phyloP scores from a whole-genome alignment of 2,329 filamentous ascomycete species.

The Plectosphaerella plurivora region DNA sequence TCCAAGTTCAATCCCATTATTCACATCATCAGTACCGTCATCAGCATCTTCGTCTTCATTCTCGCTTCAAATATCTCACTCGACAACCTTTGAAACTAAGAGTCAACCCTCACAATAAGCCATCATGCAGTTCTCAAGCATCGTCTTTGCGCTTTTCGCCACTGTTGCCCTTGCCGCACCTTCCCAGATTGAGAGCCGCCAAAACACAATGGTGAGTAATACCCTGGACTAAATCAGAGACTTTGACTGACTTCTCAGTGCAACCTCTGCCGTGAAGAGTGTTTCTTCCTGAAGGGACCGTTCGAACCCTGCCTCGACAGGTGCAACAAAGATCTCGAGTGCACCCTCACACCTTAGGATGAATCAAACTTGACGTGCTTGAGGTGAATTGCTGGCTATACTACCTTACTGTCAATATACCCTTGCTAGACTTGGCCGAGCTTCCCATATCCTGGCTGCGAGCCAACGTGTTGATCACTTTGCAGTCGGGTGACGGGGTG shows the following conservation, averaged over 20 bases:
- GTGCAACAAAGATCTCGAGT: constrained; percentile 1
- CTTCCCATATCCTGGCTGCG: too few species aligned
- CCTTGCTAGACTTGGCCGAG: too few species aligned
- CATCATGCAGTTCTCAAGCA: constrained; percentile 1
- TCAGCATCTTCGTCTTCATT: too few species aligned
- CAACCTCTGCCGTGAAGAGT: constrained; percentile 2
- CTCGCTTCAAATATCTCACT: too few species aligned
- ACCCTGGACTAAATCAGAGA: not conserved
- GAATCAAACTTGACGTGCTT: too few species aligned
- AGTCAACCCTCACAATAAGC: not conserved
- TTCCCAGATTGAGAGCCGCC: not conserved
- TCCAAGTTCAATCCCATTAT: too few species aligned
- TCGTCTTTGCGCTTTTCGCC: constrained; percentile 2
- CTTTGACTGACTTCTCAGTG: not conserved
- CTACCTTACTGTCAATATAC: too few species aligned
- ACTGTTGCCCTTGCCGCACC: not conserved
- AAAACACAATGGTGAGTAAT: not conserved
- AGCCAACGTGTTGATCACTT: too few species aligned
- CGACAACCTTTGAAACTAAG: too few species aligned
- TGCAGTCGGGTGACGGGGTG: too few species aligned
- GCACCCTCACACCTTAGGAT: not conserved
- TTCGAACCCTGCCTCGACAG: not conserved
- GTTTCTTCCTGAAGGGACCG: not conserved
- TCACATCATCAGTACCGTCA: too few species aligned
- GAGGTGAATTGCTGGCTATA: too few species aligned